phyloP scores from a whole-genome alignment of 345 rosid species.

The Citrus hindsii region DNA sequence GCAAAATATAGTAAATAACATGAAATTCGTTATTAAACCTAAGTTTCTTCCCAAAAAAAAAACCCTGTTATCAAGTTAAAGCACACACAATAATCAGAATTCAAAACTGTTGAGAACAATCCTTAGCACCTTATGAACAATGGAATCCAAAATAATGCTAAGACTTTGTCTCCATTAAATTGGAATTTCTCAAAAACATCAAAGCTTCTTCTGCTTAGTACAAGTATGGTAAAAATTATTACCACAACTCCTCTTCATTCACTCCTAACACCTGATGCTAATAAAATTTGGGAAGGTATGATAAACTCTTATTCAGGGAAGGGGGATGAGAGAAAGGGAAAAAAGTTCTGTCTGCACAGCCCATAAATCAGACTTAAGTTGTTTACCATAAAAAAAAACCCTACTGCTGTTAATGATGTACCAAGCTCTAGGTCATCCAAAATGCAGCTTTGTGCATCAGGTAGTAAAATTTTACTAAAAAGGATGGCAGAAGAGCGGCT shows the following conservation, averaged over 20 bases:
- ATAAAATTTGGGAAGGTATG: neutral
- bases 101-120: neutral
- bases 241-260: neutral
- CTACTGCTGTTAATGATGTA: neutral
- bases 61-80: neutral
- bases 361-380: neutral
- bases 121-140: neutral
- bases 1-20: neutral
- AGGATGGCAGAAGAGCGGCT: neutral
- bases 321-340: neutral
- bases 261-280: neutral
- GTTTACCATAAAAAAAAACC: neutral
- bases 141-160: neutral
- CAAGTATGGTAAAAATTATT: neutral
- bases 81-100: neutral
- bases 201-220: neutral
- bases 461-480: neutral
- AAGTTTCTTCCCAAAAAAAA: neutral
- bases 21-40: neutral
- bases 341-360: neutral
- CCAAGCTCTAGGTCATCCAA: neutral
- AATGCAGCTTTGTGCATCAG: neutral
- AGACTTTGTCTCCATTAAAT: neutral
- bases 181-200: neutral
- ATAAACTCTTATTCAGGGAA: neutral